Evolutionary conservation across 129 eudicot species (phyloP), one percentile per base, ranked within the genome.

Genomic region (Lactuca sativa): DNA sequence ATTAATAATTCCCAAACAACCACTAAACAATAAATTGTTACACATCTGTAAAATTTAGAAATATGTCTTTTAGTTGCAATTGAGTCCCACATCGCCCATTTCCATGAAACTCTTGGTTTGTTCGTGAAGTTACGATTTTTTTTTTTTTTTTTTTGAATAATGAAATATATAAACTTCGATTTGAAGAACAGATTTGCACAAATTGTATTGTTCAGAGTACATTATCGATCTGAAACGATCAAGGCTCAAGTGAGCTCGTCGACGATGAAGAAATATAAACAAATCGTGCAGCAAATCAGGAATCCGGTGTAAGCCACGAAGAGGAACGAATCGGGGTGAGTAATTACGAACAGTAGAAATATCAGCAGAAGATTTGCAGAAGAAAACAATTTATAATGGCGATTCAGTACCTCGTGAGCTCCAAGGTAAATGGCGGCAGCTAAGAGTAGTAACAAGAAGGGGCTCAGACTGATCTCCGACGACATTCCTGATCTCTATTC

Each of bases 201-300:
- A 57, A 0, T 41, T 70, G 31, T 6, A 55, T 15, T 9, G 12
- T 37, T 37, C 1, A 40, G 7, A 63, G 25, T 16, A n/a, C 40
- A 48, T 59, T 30, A 60, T 37, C 36, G 8, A 64, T 44, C 32
- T 0, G 32, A 44, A 13, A 66, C 53, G 51, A 68, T 76, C 75
- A 76, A 1, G 58, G 51, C 59, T 76, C 75, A 76, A 1, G 58
- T 8, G 7, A 76, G 64, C 64, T 76, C 75, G 0, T 34, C 41
- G 4, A 12, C 31, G 57, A 61, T 18, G 52, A 76, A 76, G 59
- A 38, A 76, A 76, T 76, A 76, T 15, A 76, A 61, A 76, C 80
- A 61, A 76, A 76, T 41, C 12, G 43, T 57, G 9, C 70, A 43
- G 14, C 41, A 60, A 16, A 68, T 32, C 51, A 76, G 53, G n/a